Conservation (phyloP, 2,329 filamentous ascomycete species). For the Cadophora gregata region DNA sequence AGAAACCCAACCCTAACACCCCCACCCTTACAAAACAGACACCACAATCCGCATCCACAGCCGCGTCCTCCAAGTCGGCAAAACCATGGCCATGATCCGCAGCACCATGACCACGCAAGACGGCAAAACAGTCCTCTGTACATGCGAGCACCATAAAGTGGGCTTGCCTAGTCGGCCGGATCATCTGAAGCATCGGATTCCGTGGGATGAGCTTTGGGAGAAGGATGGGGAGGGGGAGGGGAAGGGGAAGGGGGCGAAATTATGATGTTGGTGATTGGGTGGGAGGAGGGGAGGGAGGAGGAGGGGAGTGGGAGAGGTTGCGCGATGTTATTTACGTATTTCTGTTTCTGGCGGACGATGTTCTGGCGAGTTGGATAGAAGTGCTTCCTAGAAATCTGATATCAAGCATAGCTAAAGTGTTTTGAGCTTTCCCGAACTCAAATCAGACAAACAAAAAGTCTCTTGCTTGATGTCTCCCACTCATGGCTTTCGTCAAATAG, state of each 20-base stretch:
- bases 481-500: no score
- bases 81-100: slow-evolving; percentile 57
- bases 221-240: slow-evolving; percentile 18
- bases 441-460: no score
- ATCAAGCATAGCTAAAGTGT: no score
- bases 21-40: slow-evolving; percentile 41
- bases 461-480: no score
- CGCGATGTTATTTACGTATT: no score
- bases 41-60: slow-evolving; percentile 51
- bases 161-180: slow-evolving; percentile 49
- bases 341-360: no score
- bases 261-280: slow-evolving; percentile 15
- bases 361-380: no score
- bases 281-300: not conserved
- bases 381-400: no score
- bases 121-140: slow-evolving; percentile 54
- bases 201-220: slow-evolving; percentile 53
- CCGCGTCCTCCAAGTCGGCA: slow-evolving; percentile 53
- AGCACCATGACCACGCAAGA: slow-evolving; percentile 56
- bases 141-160: slow-evolving; percentile 60
- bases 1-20: not conserved
- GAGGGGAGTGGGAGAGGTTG: no score
- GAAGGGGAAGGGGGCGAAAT: slow-evolving; percentile 28
- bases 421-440: no score
- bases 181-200: slow-evolving; percentile 47